These are phyloP conservation scores for Spathaspora sp. DNA, from an alignment of 1,139 yeast genomes.

Conservation along the genomic window DNA sequence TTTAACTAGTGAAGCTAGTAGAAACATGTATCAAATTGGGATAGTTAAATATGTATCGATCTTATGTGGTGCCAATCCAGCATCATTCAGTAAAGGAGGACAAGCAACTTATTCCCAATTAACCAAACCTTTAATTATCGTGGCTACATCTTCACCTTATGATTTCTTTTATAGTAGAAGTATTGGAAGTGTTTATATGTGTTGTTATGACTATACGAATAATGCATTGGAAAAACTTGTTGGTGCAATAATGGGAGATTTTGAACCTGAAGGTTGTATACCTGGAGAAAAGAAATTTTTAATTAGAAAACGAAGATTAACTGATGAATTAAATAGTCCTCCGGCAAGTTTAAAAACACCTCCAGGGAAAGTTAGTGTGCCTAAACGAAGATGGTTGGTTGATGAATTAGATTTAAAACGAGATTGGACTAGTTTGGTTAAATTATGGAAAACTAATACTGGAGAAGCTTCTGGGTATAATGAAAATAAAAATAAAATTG, in stretches of 20 bases:
- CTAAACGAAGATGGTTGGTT: constrained; percentile 58
- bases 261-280: constrained; percentile 52
- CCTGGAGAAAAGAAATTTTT: constrained; percentile 52
- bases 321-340: constrained; percentile 14
- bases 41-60: constrained; percentile 59
- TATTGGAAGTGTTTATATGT: constrained; percentile 58
- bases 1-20: constrained; percentile 60
- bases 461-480: constrained; percentile 14
- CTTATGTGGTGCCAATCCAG: constrained; percentile 52
- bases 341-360: constrained; percentile 2
- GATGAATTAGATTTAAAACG: constrained; percentile 54
- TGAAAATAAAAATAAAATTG: constrained; percentile 15
- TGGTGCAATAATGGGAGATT: constrained; percentile 54
- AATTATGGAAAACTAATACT: constrained; percentile 37
- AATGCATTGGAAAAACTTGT: constrained; percentile 52
- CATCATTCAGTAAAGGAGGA: constrained; percentile 25
- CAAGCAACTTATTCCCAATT: constrained; percentile 23
- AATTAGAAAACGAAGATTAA: constrained; percentile 20
- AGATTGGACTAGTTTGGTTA: constrained; percentile 51
- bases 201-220: constrained; percentile 61
- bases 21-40: constrained; percentile 68
- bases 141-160: constrained; percentile 67
- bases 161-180: constrained; percentile 57
- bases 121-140: constrained; percentile 53
- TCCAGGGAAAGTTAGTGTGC: constrained; percentile 20